Percentiles rank a stretch among this genome's conserved stretches.
Evolutionary conservation across 345 rosid genomes (phyloP).

Genomic region (Pugionium dolabratum): DNA sequence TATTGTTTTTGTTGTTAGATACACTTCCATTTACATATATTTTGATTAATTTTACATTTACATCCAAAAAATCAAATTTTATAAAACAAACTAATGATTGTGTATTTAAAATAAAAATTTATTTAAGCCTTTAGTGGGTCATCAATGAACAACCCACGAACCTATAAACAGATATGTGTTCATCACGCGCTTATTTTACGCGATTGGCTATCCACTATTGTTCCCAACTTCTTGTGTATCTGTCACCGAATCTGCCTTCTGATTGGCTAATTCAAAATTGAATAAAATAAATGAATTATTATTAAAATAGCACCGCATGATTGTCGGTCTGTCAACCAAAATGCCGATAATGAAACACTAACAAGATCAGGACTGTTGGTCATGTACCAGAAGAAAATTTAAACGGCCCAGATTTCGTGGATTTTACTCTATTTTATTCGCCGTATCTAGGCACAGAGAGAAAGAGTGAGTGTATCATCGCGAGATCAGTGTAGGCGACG

Average conservation of each 20-base stretch:
- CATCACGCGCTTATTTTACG: constrained; percentile 8
- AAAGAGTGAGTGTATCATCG: constrained; percentile 3
- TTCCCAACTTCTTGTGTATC: not conserved
- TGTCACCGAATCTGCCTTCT: constrained; percentile 12
- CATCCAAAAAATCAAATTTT: too few species aligned
- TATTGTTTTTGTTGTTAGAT: too few species aligned
- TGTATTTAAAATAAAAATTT: too few species aligned
- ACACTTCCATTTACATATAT: too few species aligned
- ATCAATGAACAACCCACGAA: too few species aligned
- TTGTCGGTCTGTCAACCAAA: constrained; percentile 24
- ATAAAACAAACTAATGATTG: too few species aligned
- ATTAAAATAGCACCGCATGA: constrained; percentile 20
- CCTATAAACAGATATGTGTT: not conserved
- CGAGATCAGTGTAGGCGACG: constrained; percentile 14
- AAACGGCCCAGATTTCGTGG: constrained; percentile 27
- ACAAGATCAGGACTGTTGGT: constrained; percentile 12
- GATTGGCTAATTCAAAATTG: constrained; percentile 18
- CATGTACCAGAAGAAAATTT: not conserved
- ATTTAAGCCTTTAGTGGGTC: too few species aligned
- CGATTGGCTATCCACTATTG: constrained; percentile 3
- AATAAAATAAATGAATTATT: not conserved
- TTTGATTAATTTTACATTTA: too few species aligned
- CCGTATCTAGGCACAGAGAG: constrained; percentile 7
- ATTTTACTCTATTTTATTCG: constrained; percentile 32
- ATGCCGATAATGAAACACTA: not conserved